Conservation (phyloP, 495 filamentous ascomycete species). For the Lentithecium fluviatile region DNA sequence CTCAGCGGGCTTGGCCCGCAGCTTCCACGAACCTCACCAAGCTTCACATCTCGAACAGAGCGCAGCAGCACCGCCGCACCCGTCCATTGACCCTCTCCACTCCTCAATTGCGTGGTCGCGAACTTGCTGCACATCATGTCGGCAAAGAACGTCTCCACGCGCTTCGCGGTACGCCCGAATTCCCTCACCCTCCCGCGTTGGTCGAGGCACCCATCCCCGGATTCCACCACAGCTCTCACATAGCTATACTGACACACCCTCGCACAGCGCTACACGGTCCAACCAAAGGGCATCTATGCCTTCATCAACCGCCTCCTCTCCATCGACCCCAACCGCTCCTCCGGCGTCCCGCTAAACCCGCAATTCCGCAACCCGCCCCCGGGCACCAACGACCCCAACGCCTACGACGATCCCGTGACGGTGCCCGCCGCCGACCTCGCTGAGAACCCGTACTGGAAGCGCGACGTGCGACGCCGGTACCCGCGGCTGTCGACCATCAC, state of each 20-base stretch:
- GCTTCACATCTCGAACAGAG: too few species aligned
- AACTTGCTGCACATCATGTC: neutral
- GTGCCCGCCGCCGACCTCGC: constrained; percentile 90
- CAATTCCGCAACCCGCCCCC: constrained; percentile 89
- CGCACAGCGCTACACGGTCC: constrained; percentile 91
- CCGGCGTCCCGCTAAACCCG: constrained; percentile 87
- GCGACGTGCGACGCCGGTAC: constrained; percentile 82
- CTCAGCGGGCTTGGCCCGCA: too few species aligned
- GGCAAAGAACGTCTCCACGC: neutral
- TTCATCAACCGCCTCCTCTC: constrained; percentile 72
- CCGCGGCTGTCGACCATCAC: constrained; percentile 75
- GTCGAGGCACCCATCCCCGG: neutral
- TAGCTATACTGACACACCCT: neutral
- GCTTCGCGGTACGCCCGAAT: neutral
- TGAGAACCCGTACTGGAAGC: constrained; percentile 98
- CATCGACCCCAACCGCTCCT: constrained; percentile 85
- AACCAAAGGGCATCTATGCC: constrained; percentile 88
- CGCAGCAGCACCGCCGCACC: too few species aligned
- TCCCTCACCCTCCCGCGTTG: neutral
- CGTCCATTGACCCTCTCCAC: too few species aligned
- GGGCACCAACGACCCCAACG: constrained; percentile 68
- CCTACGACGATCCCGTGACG: constrained; percentile 88
- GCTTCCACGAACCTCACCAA: too few species aligned
- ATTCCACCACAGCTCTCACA: neutral
- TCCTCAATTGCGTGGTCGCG: too few species aligned